A percentile compares a stretch with the other conserved stretches of the same genome.
phyloP scores from a whole-genome alignment of 2,329 filamentous ascomycete species.

The Penicillium sp. region DNA sequence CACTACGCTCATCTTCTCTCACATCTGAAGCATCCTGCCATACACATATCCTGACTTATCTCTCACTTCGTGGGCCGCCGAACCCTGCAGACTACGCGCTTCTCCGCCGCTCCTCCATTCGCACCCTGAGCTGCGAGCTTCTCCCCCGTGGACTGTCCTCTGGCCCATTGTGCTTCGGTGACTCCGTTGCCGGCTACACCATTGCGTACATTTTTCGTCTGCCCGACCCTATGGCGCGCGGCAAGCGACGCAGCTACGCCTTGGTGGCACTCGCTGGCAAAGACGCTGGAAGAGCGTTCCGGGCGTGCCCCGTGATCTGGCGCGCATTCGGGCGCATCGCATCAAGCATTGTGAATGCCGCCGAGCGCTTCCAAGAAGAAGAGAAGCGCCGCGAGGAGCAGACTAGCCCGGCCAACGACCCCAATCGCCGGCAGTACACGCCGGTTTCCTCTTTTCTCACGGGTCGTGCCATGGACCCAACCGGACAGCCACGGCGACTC shows the following conservation, averaged over 20 bases:
- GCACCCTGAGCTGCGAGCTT: slow-evolving; percentile 55
- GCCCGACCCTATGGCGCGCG: slow-evolving; percentile 55
- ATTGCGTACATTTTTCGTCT: slow-evolving; percentile 58
- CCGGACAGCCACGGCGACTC: slow-evolving; percentile 51
- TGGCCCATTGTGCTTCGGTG: slow-evolving; percentile 56
- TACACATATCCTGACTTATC: slow-evolving; percentile 54
- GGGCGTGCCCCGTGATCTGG: slow-evolving; percentile 48
- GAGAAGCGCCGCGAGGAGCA: slow-evolving; percentile 43
- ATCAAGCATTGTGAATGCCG: slow-evolving; percentile 47
- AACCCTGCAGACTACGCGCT: slow-evolving; percentile 52
- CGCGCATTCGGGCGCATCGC: slow-evolving; percentile 54
- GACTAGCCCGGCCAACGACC: slow-evolving; percentile 23
- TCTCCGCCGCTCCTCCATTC: slow-evolving; percentile 54
- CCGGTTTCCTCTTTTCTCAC: slow-evolving; percentile 57
- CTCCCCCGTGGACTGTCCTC: slow-evolving; percentile 54
- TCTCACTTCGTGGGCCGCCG: slow-evolving; percentile 54
- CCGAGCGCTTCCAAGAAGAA: slow-evolving; percentile 44
- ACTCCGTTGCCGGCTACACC: slow-evolving; percentile 53
- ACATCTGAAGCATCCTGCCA: slow-evolving; percentile 48
- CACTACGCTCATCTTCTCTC: slow-evolving; percentile 39
- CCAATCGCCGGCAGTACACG: slow-evolving; percentile 44
- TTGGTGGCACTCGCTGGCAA: slow-evolving; percentile 55
- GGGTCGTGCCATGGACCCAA: slow-evolving; percentile 52
- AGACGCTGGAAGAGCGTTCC: slow-evolving; percentile 46
- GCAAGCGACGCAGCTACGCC: slow-evolving; percentile 54